Base-by-base conservation (phyloP, 2,329 filamentous ascomycete species). In the Juglanconis oblonga region DNA sequence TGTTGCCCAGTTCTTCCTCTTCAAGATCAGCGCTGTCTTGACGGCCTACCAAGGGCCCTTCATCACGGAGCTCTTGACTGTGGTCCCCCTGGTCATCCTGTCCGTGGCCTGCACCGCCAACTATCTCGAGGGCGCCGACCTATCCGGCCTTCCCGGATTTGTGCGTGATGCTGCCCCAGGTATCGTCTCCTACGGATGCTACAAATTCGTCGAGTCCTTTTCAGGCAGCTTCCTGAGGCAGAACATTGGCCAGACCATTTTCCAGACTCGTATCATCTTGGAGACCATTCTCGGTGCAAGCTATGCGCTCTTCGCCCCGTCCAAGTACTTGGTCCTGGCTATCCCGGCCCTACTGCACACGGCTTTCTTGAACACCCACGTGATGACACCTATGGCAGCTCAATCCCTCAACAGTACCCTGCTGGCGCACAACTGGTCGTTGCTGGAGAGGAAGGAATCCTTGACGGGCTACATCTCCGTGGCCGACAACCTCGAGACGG, bases 391-490 rank as follows among this genome's bases (percentile, higher is more conserved):
- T 0, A 77, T 79, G 65, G 86, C 87, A 0, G 85, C 87, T 0
- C 73, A 77, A 1, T 75, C 80, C 0, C 77, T 95, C 42, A 94
- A 96, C 69, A 76, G 76, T 5, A 87, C 85, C 0, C 76, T 98
- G 48, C 74, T 78, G 24, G 73, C 79, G 1, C 80, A 89, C 40
- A 86, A 88, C 14, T 98, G 88, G 82, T 83, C 85, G 1, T 76
- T 98, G 1, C 72, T 98, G 49, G 93, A 92, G 52, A 87, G 95
- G 10, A 82, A 85, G 65, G 95, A 98, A 73, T 97, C 92, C 0
- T 74, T 89, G 52, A 98, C 95, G 0, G 95, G 95, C 6, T 98
- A 99, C 70, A 81, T 99, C 48, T 97, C 94, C 0, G 91, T 99
- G 1, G 72, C 97, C 32, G 91, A 99, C 66, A 95, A 87, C 70